phyloP scores from a whole-genome alignment of 176 grass and related monocot species.

The Aegilops bicornis region DNA sequence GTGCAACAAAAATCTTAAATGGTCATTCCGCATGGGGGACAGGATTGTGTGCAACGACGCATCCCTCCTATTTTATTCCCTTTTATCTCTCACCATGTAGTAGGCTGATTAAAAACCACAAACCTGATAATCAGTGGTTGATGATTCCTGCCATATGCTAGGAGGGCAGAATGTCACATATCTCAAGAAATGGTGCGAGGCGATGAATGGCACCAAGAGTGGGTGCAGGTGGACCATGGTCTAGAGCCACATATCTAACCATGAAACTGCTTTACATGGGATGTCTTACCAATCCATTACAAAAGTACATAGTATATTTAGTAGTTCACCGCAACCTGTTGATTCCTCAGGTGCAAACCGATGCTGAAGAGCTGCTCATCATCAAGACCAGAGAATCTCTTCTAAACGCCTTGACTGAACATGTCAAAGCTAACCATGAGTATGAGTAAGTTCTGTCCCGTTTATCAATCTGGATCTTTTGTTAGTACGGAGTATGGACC shows the following conservation, averaged over 20 bases:
- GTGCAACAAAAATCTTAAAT: too few relatives aligned
- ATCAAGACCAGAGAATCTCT: slow-evolving; percentile 95
- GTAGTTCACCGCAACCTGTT: neutral
- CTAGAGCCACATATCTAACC: neutral
- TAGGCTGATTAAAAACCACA: too few relatives aligned
- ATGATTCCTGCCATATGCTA: too few relatives aligned
- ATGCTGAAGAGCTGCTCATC: slow-evolving; percentile 82
- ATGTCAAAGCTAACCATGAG: slow-evolving; percentile 94
- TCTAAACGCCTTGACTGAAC: slow-evolving; percentile 68
- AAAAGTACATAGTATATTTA: neutral
- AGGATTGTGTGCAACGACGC: too few relatives aligned
- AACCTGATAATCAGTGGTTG: too few relatives aligned
- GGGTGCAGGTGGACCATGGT: too few relatives aligned
- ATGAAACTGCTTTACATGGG: neutral
- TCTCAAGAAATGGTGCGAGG: too few relatives aligned
- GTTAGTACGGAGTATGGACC: neutral
- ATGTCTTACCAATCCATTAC: neutral
- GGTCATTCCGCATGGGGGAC: too few relatives aligned
- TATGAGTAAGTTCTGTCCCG: slow-evolving; percentile 65
- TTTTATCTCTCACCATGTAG: too few relatives aligned
- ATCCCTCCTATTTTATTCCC: too few relatives aligned
- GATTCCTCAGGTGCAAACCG: slow-evolving; percentile 68
- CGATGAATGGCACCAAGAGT: too few relatives aligned
- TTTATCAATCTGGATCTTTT: neutral
- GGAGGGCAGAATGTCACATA: too few relatives aligned